Base-by-base conservation (phyloP, 2,329 filamentous ascomycete genomes). In the Neofusicoccum laricinum region DNA sequence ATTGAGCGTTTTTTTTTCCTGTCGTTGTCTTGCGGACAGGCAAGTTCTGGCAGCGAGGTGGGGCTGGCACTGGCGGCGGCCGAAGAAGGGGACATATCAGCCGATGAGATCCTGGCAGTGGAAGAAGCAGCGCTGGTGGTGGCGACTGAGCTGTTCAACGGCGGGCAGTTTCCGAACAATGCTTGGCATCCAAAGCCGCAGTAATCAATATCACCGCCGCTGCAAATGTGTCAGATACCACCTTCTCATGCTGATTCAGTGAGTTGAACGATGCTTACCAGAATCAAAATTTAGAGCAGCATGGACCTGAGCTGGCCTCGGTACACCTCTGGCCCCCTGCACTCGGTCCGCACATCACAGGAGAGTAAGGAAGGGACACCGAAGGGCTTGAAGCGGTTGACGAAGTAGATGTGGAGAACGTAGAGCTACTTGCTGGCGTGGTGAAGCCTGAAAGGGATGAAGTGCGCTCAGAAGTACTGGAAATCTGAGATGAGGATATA, bases 171-270 rank as follows among this genome's bases (percentile, higher is more conserved):
- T 30, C 25, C 25, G 25, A 30, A 30, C 25, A 30, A 30, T 6
- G 25, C 25, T 30, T 30, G 25, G 25, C 25, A 30, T 30, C 75
- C 75, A 43, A 72, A 73, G 11, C 71, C 71, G 67, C 79, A 80
- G 65, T 78, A 74, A 34, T 71, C 69, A 38, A 69, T 71, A 7
- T 38, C 61, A 21, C 14, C 38, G 8, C 61, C 61, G 11, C 61
- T 59, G 34, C 14, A 5, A 3, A 32, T 5, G 40, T 17, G 21
- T 58, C 21, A 58, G 53, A 58, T 4, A 30, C 25, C 5, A 30
- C 25, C 5, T 30, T 30, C 7, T 30, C 25, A 30, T 30, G 7
- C 7, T 7, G 25, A 30, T 30, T 5, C 25, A 38, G 36, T 2
- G 14, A 38, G 15, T 12, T 4, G 21, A 12, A 21, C 2, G 41